phyloP scores from a whole-genome alignment of 345 rosid species.

The Clarkia xantiana region DNA sequence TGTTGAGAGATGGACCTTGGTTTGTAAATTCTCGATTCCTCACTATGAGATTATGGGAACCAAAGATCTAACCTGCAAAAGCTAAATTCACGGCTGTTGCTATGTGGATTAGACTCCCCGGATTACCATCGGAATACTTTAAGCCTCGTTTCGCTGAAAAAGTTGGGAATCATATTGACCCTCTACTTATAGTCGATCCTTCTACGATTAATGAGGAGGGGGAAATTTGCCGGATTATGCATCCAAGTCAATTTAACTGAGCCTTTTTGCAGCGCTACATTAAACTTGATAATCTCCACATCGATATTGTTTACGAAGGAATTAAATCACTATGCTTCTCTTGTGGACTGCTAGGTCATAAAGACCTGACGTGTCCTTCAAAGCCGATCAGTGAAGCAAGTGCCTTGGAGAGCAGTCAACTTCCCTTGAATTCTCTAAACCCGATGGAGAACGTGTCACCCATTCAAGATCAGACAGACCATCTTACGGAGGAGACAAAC shows the following conservation, averaged over 20 bases:
- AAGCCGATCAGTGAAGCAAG: too few species aligned
- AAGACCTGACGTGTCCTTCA: too few species aligned
- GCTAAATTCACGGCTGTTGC: background rate
- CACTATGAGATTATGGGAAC: background rate
- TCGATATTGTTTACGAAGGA: background rate
- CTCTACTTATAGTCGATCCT: background rate
- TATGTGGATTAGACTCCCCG: background rate
- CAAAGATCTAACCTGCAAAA: background rate
- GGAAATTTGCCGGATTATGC: background rate
- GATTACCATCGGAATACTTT: background rate
- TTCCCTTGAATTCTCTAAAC: too few species aligned
- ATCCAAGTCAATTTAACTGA: background rate
- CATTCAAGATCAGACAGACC: too few species aligned
- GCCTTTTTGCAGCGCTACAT: background rate
- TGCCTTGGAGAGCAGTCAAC: too few species aligned
- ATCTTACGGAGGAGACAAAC: too few species aligned
- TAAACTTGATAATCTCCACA: background rate
- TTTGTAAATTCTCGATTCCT: background rate
- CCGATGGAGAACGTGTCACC: too few species aligned
- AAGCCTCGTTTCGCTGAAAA: constrained; percentile 7
- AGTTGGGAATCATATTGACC: background rate
- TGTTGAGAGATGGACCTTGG: background rate
- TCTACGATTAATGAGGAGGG: background rate
- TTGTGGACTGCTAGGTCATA: background rate
- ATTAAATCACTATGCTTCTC: background rate